Evolutionary conservation across 2,329 filamentous ascomycete species (phyloP).

Genomic region (Trichoderma sp.): DNA sequence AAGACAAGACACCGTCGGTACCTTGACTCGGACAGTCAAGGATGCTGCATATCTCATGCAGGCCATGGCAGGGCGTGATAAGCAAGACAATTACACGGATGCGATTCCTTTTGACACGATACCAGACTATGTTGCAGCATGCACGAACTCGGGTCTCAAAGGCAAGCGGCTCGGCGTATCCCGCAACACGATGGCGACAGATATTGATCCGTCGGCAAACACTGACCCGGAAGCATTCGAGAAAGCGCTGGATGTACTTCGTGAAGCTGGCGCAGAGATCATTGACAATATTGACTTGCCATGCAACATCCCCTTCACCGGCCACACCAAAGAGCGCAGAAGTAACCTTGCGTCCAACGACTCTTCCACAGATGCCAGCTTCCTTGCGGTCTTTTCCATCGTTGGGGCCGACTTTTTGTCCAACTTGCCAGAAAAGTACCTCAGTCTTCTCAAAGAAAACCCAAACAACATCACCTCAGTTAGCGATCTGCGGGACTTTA

Average conservation of each 20-base stretch:
- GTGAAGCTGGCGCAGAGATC: background rate
- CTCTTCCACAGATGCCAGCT: no score
- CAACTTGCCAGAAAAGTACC: background rate
- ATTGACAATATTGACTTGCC: background rate
- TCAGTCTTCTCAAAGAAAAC: background rate
- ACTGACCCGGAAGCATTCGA: background rate
- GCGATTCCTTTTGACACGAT: conserved; percentile 52
- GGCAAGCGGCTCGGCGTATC: conserved; percentile 63
- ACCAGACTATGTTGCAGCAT: conserved; percentile 63
- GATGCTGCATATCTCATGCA: conserved; percentile 65
- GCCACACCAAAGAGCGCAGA: background rate
- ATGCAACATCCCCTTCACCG: background rate
- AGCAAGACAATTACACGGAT: conserved; percentile 62
- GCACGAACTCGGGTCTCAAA: conserved; percentile 52
- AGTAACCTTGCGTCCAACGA: background rate
- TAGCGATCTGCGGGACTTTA: background rate
- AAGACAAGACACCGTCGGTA: conserved; percentile 67
- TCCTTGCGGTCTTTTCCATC: background rate
- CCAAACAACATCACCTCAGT: background rate
- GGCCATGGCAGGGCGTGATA: conserved; percentile 63
- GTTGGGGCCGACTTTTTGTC: background rate
- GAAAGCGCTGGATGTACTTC: background rate
- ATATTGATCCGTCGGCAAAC: background rate
- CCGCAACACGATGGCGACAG: background rate
- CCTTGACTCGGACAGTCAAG: conserved; percentile 63